These are phyloP conservation scores for Neurospora sp. DNA, from an alignment of 495 filamentous ascomycete species.

Conservation along the genomic window DNA sequence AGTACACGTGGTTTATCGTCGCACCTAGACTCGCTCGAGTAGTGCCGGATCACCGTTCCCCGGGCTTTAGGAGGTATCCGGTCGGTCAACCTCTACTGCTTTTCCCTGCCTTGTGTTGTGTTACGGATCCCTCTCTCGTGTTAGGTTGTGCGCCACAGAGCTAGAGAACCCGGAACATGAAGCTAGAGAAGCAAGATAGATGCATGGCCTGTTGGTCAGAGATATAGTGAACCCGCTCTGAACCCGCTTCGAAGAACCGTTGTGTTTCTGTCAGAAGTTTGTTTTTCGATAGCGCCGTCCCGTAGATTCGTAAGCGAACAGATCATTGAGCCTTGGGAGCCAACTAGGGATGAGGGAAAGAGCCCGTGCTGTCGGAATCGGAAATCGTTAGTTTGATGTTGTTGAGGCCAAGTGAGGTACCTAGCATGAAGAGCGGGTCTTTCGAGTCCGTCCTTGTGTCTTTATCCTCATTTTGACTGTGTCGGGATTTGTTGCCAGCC, in stretches of 20 bases:
- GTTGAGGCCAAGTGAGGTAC: not conserved
- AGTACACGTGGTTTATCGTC: not conserved
- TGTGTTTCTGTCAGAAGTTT: not conserved
- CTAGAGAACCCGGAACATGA: not conserved
- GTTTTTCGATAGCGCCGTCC: not conserved
- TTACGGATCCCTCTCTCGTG: not conserved
- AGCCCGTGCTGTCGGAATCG: conserved; percentile 7
- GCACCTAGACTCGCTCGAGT: not conserved
- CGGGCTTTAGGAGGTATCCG: not conserved
- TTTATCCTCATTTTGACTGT: conserved; percentile 3
- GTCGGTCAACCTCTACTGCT: not conserved
- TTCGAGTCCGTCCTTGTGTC: not conserved
- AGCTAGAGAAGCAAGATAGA: not conserved
- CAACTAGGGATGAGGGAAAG: not conserved
- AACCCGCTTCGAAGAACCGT: not conserved
- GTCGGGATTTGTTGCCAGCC: not conserved
- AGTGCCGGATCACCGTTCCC: not conserved
- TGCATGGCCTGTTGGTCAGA: not conserved
- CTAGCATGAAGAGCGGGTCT: not conserved
- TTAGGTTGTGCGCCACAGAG: not conserved
- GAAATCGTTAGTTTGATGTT: conserved; percentile 6
- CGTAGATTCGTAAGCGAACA: not conserved
- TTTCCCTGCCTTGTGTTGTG: not conserved
- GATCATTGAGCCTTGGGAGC: not conserved
- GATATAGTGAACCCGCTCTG: not conserved